Base-by-base conservation (phyloP, 2,329 filamentous ascomycete species). In the Aspergillus intermedius region DNA sequence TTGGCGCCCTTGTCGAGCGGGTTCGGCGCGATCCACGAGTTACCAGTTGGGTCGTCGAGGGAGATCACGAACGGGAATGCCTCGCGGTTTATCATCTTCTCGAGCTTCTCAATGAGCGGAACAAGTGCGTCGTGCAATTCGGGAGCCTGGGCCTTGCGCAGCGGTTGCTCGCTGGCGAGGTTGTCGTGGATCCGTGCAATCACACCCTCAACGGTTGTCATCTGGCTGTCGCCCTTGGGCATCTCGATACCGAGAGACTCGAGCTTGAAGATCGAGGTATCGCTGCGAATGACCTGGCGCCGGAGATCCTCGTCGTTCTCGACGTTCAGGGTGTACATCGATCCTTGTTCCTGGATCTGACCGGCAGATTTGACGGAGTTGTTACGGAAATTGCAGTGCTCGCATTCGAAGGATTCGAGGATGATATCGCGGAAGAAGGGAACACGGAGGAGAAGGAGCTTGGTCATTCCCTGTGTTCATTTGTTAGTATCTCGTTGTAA, bases 381-480 rank as follows among this genome's bases (percentile, higher is more conserved):
- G 75, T 97, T 95, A 57, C 86, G 83, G 72, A 91, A 86, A 65
- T 83, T 77, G 74, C 93, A 98, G 71, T 96, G 82, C 5, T 88
- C 83, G 76, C 93, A 98, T 57, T 82, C 81, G 71, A 98, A 98
- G 54, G 91, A 97, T 84, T 96, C 95, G 69, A 98, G 82, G 62
- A 98, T 89, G 54, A 98, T 84, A 70, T 98, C 91, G 74, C 90
- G 89, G 77, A 98, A 98, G 78, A 89, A 97, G 13, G 93, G 93
- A 48, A 98, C 96, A 56, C 83, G 83, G 13, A 94, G 95, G 47
- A 98, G 82, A 40, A 98, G 82, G 19, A 98, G 80, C 50, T 86
- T 81, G 12, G 93, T 98, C 1, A 76, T 81, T 61, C 93, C 93
- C 87, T 94, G 52, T 5, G 34, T 2, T 2, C 15, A n/a, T 12